Evolutionary conservation across 2,329 filamentous ascomycete genomes (phyloP).

Genomic region (Cadophora sp.): DNA sequence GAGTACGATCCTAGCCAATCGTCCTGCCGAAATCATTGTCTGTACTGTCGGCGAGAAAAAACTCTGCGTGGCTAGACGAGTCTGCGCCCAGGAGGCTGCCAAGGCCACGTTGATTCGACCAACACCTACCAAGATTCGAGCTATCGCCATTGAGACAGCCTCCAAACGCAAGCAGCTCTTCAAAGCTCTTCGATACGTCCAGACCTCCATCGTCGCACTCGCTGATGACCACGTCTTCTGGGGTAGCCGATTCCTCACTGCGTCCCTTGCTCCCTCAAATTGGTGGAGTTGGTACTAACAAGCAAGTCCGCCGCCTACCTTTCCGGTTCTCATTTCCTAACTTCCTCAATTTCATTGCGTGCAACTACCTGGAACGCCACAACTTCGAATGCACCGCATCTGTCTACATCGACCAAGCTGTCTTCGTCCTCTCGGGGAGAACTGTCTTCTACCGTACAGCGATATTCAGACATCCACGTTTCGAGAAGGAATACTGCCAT

Average conservation of each 20-base stretch:
- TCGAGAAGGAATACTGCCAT: constrained; percentile 53
- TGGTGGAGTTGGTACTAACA: constrained; percentile 63
- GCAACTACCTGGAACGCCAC: constrained; percentile 65
- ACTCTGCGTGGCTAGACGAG: not conserved
- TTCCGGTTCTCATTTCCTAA: constrained; percentile 22
- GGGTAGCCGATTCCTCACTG: constrained; percentile 31
- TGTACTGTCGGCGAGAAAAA: constrained; percentile 29
- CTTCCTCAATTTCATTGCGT: constrained; percentile 60
- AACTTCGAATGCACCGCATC: constrained; percentile 66
- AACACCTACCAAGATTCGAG: not conserved
- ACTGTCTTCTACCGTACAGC: constrained; percentile 58
- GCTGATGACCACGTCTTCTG: constrained; percentile 37
- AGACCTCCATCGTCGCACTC: constrained; percentile 31
- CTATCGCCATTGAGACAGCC: not conserved
- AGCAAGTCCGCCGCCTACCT: constrained; percentile 54
- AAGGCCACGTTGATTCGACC: not conserved
- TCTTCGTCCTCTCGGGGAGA: constrained; percentile 64
- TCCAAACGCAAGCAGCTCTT: constrained; percentile 34
- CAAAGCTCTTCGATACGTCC: constrained; percentile 22
- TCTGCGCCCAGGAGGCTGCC: not conserved
- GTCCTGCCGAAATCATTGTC: constrained; percentile 32
- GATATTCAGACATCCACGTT: constrained; percentile 54
- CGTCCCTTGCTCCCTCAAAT: constrained; percentile 46
- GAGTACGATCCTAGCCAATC: constrained; percentile 25
- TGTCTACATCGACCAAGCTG: constrained; percentile 62